Evolutionary conservation across 116 monocot species (phyloP), one percentile per base, ranked within the genome.

Genomic region (Thalassia testudinum): DNA sequence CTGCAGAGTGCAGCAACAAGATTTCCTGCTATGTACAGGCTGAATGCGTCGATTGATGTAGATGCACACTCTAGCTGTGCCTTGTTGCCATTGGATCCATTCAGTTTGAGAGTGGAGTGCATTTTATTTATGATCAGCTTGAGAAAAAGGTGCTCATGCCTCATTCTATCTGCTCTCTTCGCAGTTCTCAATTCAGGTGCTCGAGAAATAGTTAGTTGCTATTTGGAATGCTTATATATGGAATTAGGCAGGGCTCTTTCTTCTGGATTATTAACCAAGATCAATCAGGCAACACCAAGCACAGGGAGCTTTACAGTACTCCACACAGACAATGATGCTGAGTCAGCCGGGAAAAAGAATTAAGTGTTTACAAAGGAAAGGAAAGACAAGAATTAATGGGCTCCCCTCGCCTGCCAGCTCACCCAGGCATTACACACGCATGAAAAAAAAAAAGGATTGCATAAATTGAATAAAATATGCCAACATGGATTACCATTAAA

Each of bases 131-230:
- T 27, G 20, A 16, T 55, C n/a, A 62, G 26, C 24, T 13, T 47
- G 7, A 50, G 12, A 30, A 2, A 68, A n/a, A 53, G 5, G 25
- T 1, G 30, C 28, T 38, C 30, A 34, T 34, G 49, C 75, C 54
- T 69, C 53, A 58, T 37, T 54, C 75, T 78, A 59, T 66, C 70
- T 58, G 68, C 71, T 43, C 76, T 67, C 56, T 64, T 67, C 50
- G 76, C 73, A 15, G 87, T 93, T 74, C 72, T 75, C 26, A 93
- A 66, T 26, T 74, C 74, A 54, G 87, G 87, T 60, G 83, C 80
- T 66, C 66, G 80, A 10, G 93, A 87, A 68, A 87, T 73, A 29
- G 93, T 93, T 21, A 87, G 42, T 59, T 68, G 87, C 50, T 64
- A 59, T 58, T 63, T 93, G 54, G 70, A 45, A 43, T 21, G 27